Conservation (phyloP, 1,139 yeast species). For the Debaryomyces fabryi region DNA sequence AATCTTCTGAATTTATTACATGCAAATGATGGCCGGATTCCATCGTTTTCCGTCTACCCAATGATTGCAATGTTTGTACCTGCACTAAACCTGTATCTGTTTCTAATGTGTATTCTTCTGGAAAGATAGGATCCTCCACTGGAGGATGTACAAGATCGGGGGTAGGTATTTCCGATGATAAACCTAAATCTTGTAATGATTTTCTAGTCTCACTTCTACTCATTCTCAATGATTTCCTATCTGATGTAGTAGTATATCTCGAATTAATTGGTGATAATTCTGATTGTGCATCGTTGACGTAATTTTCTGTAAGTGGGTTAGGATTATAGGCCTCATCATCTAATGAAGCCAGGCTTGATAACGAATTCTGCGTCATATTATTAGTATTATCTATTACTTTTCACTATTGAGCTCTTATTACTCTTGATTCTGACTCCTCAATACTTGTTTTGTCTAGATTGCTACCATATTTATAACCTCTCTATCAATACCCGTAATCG, state of each 20-base stretch:
- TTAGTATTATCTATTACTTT: neutral
- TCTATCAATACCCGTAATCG: slow-evolving; percentile 5
- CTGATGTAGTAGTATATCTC: slow-evolving; percentile 11
- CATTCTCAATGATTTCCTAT: slow-evolving; percentile 13
- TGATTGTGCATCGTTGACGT: slow-evolving; percentile 43
- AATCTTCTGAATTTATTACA: slow-evolving; percentile 15
- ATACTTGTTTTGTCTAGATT: neutral
- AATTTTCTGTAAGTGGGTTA: slow-evolving; percentile 19
- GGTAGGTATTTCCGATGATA: slow-evolving; percentile 52
- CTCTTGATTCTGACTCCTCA: neutral
- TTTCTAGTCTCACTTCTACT: slow-evolving; percentile 67
- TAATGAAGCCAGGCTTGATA: slow-evolving; percentile 1
- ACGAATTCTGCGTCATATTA: neutral
- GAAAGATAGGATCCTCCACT: slow-evolving; percentile 70
- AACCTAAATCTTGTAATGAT: slow-evolving; percentile 65
- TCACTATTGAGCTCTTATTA: neutral
- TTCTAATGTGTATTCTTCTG: slow-evolving; percentile 88
- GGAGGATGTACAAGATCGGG: slow-evolving; percentile 67
- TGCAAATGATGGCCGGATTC: neutral
- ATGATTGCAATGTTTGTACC: slow-evolving; percentile 63
- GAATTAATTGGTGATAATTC: slow-evolving; percentile 29
- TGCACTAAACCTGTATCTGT: slow-evolving; percentile 87
- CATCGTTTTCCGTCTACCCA: slow-evolving; percentile 58
- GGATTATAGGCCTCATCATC: slow-evolving; percentile 2
- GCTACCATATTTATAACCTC: neutral